Evolutionary conservation across 2,329 filamentous ascomycete genomes (phyloP), one percentile per base, ranked within the genome.

Genomic region (Cladophialophora exuberans): DNA sequence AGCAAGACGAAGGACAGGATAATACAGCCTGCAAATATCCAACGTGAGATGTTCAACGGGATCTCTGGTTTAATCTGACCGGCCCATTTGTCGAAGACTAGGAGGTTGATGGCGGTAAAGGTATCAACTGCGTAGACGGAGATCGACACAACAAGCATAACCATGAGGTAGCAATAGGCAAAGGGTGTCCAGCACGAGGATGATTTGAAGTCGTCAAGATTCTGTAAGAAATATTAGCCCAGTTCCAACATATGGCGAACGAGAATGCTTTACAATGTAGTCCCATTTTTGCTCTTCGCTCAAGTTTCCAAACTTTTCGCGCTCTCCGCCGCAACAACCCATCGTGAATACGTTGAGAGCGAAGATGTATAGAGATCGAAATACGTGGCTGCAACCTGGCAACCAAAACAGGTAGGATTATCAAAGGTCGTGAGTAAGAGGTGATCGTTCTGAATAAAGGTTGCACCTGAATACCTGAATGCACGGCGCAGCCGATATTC

Each of bases 21-120:
- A 68, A 99, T 97, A 70, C 92, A 96, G 52, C 84, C 83, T 23
- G 90, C 88, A 70, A 97, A 99, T 70, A 99, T 92, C 91, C 92
- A 97, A 75, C 94, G 95, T 10, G 90, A 88, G 50, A 93, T 82
- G 44, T 83, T 76, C 67, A 95, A 84, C 3, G 85, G 82, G 62
- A 97, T 87, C 35, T 83, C 81, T 1, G 91, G 91, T 64, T 90
- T 76, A 64, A 97, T 88, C 63, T 89, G 81, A 49, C 88, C 90
- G 1, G 90, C 89, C 92, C 92, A 97, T 57, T 84, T 84, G 74
- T 95, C 84, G 75, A 96, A 97, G 52, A 83, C 88, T 46, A 99
- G 82, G 35, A 99, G 79, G 61, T 96, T 95, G 74, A 97, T 83
- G 59, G 92, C 92, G 3, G 92, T 97, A 69, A 97, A 97, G 58